Evolutionary conservation across 2,329 filamentous ascomycete genomes (phyloP).

Genomic region (Arthrobotrys pseudoclavata): DNA sequence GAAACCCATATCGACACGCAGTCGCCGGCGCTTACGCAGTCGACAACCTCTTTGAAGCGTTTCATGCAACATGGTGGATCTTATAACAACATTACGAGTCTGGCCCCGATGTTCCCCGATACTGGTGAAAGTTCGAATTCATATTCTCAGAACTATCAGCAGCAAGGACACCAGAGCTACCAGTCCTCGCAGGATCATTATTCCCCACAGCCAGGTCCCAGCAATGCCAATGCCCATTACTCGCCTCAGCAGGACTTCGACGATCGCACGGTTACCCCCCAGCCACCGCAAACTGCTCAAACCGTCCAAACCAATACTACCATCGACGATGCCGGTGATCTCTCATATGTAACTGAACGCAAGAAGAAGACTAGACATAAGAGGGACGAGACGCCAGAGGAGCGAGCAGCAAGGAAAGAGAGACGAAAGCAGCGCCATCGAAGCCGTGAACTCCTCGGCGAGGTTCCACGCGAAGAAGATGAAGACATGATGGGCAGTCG

Average conservation of each 20-base stretch:
- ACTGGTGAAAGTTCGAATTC: slow-evolving; percentile 23
- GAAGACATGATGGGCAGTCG: slow-evolving; percentile 53
- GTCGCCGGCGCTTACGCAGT: slow-evolving; percentile 47
- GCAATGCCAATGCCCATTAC: slow-evolving; percentile 1
- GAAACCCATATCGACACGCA: slow-evolving; percentile 56
- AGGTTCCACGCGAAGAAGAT: slow-evolving; percentile 49
- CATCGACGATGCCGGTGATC: slow-evolving; percentile 30
- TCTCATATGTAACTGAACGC: slow-evolving; percentile 49
- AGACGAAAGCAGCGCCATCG: slow-evolving; percentile 40
- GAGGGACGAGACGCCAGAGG: slow-evolving; percentile 53
- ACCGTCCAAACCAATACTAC: slow-evolving; percentile 13
- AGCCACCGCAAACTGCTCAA: slow-evolving; percentile 15
- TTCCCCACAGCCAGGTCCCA: slow-evolving; percentile 33
- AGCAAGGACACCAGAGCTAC: slow-evolving; percentile 23
- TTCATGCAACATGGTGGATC: slow-evolving; percentile 57
- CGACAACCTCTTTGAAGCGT: slow-evolving; percentile 53
- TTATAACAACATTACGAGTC: slow-evolving; percentile 55
- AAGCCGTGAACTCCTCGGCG: slow-evolving; percentile 50
- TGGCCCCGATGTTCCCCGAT: slow-evolving; percentile 57
- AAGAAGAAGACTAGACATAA: slow-evolving; percentile 58
- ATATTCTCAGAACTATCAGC: slow-evolving; percentile 18
- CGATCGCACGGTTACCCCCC: slow-evolving; percentile 27
- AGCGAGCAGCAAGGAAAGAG: slow-evolving; percentile 40
- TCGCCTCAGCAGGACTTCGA: slow-evolving; percentile 13
- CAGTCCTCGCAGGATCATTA: slow-evolving; percentile 34